Base-by-base conservation (phyloP, 1,284 basidiomycete species). In the Cystobasidiaceae sp. region DNA sequence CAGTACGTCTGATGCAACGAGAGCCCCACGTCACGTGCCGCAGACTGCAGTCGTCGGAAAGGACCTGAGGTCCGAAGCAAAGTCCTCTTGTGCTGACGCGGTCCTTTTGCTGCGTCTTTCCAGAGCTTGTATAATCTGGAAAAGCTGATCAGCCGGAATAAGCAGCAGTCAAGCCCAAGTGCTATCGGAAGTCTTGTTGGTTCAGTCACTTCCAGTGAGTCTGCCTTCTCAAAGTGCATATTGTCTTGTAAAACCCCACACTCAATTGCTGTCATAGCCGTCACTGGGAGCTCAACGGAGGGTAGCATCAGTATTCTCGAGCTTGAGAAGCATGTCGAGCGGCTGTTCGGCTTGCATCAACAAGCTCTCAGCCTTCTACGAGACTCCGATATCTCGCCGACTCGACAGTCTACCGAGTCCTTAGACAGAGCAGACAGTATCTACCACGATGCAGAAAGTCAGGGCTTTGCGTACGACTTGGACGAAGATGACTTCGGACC, bases 361-460 rank as follows among this genome's bases (percentile, higher is more conserved):
- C 25, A 37, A 4, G 33, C 37, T 17, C 51, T 64, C 21, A 43
- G 33, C 51, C 11, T 64, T 7, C 44, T 64, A 7, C 49, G 56
- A n/a, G 34, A 46, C 30, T 21, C 52, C 9, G 39, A 64, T 25
- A 23, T 64, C n/a, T 51, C 52, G 9, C 51, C 39, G 33, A 52
- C 55, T 32, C 27, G 39, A 23, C 39, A 27, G 13, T 55, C 52
- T 9, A 25, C 34, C 11, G 41, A 55, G 8, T 56, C 51, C 13
- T 25, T 64, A 7, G 61, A 64, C 23, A 37, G 61, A 8, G 61
- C 61, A 28, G 61, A 64, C n/a, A 55, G 51, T 30, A 64, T 64
- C 9, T 64, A 64, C 32, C 61, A 64, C 44, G 61, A 64, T 56
- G 61, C 61, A 2, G 43, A 64, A 15, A 50, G 60, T 33, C 23